Evolutionary conservation across 306 rosid genomes (phyloP), one percentile per base, ranked within the genome.

Genomic region (Leucaena leucocephala): DNA sequence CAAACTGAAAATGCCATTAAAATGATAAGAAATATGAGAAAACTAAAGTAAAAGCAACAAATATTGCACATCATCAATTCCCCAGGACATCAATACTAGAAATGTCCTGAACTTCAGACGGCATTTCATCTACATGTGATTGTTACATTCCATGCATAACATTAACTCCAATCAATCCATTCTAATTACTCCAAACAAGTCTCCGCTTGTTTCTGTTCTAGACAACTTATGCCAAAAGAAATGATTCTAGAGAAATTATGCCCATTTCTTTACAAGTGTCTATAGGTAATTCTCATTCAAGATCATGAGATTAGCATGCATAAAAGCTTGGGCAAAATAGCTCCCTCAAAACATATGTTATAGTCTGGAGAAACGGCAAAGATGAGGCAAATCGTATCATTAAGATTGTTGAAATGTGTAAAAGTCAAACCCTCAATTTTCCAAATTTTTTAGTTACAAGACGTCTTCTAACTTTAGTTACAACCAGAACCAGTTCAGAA

Each of bases 401-500:
- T 13, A 61, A 44, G 46, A 75, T 12, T 68, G n/a, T 38, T 48
- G 43, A 54, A 46, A 55, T 45, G 80, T 68, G 11, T 1, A 58
- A 46, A 68, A 68, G 10, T 13, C 39, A 68, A 70, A 61, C 61
- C 68, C 40, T 58, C 74, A n/a, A 44, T 57, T 58, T 72, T 40
- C 38, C 14, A 14, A 82, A 42, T 61, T 65, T 69, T 19, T 61
- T 13, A 13, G 50, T 70, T 44, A 74, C 13, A 0, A 45, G 14
- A 40, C 78, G 62, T 72, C 44, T 13, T 13, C 75, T 76, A 83
- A 55, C 55, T 38, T 36, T 48, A 62, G 15, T 52, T 59, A 84
- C 8, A 70, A 72, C 70, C 8, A 62, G 55, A 78, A 81, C n/a
- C 79, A 54, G 52, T 48, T 65, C 58, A 75, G 46, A 78, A 74